Conservation (phyloP, 2,329 filamentous ascomycete species). For the Chaetomium olivaceum region DNA sequence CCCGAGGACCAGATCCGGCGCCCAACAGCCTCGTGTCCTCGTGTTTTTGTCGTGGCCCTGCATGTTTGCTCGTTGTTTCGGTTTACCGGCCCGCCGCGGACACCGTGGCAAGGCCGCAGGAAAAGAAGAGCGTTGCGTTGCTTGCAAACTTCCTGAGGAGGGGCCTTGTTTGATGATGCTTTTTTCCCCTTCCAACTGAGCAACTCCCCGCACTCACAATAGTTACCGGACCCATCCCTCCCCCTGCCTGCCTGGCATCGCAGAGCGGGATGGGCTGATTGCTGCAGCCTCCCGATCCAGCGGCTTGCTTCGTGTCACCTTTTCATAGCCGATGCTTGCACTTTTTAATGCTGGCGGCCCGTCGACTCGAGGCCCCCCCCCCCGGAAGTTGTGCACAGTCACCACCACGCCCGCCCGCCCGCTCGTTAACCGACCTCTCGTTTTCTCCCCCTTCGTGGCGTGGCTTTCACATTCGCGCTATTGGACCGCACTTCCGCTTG, state of each 20-base stretch:
- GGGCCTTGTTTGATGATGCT: background rate
- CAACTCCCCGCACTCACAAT: background rate
- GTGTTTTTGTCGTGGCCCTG: constrained; percentile 4
- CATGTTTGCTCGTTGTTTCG: background rate
- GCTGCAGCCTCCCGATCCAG: constrained; percentile 17
- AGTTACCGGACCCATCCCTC: background rate
- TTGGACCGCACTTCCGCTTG: constrained; percentile 1
- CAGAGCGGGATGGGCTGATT: constrained; percentile 11
- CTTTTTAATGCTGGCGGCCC: background rate
- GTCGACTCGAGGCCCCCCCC: background rate
- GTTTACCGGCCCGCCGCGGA: background rate
- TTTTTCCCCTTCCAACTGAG: background rate
- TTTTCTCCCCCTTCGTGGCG: background rate
- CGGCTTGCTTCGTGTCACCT: constrained; percentile 12
- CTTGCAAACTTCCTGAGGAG: background rate
- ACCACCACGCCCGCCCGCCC: background rate
- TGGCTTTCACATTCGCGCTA: constrained; percentile 2
- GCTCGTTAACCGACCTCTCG: background rate
- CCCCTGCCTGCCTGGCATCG: background rate
- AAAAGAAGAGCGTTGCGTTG: background rate
- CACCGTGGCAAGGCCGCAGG: background rate
- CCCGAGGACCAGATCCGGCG: constrained; percentile 9
- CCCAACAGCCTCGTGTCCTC: constrained; percentile 12
- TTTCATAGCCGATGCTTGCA: background rate
- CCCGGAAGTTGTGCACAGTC: background rate